Evolutionary conservation across 768 basidiomycete genomes (phyloP).

Genomic region (Lactarius trivialis): DNA sequence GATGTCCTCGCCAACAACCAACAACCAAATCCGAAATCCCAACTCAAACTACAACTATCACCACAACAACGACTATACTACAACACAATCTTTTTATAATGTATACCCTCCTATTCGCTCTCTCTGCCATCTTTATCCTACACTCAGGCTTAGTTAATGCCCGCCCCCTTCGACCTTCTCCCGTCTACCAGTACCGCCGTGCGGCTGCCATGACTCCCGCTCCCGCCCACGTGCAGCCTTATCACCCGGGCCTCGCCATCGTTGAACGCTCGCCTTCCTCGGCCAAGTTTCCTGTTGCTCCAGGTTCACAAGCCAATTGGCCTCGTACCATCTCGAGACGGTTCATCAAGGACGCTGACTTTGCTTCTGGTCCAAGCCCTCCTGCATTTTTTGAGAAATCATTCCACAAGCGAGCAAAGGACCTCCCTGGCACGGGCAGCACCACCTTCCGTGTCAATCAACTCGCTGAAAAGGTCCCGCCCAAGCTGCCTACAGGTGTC

Average conservation of each 20-base stretch:
- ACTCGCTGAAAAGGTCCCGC: not conserved
- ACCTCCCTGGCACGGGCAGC: not conserved
- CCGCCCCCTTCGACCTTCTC: not conserved
- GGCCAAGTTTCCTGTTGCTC: not conserved
- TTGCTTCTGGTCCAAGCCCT: not conserved
- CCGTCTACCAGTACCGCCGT: not conserved
- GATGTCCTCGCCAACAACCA: not conserved
- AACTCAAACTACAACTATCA: not conserved
- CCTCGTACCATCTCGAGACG: not conserved
- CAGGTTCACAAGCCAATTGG: not conserved
- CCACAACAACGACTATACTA: not conserved
- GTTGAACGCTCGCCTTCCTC: not conserved
- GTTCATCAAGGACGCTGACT: conserved; percentile 14
- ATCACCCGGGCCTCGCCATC: not conserved
- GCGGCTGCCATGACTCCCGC: not conserved
- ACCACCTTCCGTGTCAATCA: not conserved
- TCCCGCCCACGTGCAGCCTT: not conserved
- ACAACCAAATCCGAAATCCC: not conserved
- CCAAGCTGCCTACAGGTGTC: not conserved
- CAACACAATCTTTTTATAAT: not conserved
- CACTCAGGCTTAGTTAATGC: not conserved
- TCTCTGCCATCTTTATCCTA: not conserved
- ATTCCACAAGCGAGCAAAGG: not conserved
- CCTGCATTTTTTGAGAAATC: not conserved
- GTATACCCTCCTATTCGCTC: not conserved